Percentiles rank a stretch among this genome's conserved stretches.
These are phyloP conservation scores for Platismatia glauca DNA, from an alignment of 495 filamentous ascomycete genomes.

Conservation along the genomic window DNA sequence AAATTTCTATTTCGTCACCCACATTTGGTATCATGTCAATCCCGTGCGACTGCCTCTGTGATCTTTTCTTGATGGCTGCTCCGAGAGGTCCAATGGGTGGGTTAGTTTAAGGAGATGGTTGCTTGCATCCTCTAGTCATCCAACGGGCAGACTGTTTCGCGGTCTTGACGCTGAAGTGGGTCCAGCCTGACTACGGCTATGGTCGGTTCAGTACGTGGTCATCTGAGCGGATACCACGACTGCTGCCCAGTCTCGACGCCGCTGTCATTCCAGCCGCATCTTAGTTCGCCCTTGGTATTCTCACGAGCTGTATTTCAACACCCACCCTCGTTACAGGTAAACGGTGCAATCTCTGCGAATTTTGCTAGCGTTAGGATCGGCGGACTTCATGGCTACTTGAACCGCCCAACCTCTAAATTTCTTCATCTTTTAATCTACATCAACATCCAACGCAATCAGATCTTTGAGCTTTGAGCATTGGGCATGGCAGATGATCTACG, in stretches of 20 bases:
- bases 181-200: not conserved
- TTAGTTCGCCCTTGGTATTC: not conserved
- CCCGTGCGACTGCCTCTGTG: not conserved
- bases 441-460: not conserved
- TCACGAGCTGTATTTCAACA: not conserved
- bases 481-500: not conserved
- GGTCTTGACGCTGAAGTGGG: not conserved
- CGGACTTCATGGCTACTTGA: not conserved
- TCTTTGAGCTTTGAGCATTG: not conserved
- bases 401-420: conserved; percentile 2
- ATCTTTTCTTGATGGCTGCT: not conserved
- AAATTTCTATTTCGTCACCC: not conserved
- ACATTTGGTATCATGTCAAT: too few relatives aligned
- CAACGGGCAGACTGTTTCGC: not conserved
- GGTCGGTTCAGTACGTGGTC: not conserved
- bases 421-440: not conserved
- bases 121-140: not conserved
- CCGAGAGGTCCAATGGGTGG: not conserved
- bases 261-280: not conserved
- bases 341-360: not conserved
- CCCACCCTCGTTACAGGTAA: not conserved
- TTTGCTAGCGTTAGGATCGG: not conserved
- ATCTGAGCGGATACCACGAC: not conserved
- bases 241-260: not conserved
- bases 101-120: not conserved